phyloP scores from a whole-genome alignment of 78 protist species.

The Dictyostelium purpureum region DNA sequence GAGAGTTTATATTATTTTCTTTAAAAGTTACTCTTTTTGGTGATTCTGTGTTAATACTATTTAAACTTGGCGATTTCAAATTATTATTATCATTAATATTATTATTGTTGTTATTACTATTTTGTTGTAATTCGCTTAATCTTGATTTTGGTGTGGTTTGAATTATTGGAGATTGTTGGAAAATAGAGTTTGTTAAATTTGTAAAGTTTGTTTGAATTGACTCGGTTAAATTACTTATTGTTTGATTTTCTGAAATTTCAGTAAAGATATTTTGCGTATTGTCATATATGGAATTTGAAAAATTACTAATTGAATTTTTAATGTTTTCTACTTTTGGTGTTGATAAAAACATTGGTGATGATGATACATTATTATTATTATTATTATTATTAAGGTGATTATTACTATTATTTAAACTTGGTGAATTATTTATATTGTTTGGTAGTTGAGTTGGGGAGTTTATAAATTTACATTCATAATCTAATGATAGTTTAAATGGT shows the following conservation, averaged over 20 bases:
- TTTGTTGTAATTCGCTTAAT: neutral
- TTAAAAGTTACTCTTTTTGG: neutral
- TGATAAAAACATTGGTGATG: neutral
- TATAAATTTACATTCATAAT: conserved; percentile 48
- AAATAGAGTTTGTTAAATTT: conserved; percentile 17
- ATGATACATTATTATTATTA: neutral
- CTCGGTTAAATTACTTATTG: neutral
- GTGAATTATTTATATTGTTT: neutral
- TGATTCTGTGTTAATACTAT: too few species aligned
- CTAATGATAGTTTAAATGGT: conserved; percentile 56
- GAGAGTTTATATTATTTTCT: neutral
- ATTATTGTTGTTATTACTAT: neutral
- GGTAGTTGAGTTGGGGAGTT: neutral
- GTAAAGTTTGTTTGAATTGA: conserved; percentile 3
- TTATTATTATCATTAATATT: neutral
- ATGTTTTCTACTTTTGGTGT: neutral
- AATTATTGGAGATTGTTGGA: too few species aligned
- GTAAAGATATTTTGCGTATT: neutral
- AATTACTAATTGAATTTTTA: neutral
- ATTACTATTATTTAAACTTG: neutral
- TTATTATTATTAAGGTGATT: neutral
- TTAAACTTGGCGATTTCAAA: neutral
- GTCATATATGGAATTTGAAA: conserved; percentile 20
- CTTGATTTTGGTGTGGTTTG: too few species aligned
- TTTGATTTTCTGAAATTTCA: conserved; percentile 5